Evolutionary conservation across 306 rosid genomes (phyloP).

Genomic region (Inga laurina): DNA sequence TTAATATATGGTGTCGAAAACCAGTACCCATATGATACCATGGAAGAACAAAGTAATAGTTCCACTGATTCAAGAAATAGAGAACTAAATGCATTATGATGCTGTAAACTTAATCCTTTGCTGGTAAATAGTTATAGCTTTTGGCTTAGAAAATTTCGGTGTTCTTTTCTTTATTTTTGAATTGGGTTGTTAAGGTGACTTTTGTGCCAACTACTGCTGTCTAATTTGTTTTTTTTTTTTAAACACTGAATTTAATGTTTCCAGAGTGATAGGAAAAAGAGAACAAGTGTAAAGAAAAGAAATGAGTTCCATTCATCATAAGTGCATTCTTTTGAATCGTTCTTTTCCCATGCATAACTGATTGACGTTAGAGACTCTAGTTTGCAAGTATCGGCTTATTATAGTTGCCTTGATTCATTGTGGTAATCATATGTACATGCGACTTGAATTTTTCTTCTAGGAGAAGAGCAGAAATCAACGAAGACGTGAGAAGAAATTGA

Average conservation of each 20-base stretch:
- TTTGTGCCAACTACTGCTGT: background rate
- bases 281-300: background rate
- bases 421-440: background rate
- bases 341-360: background rate
- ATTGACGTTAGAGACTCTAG: background rate
- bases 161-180: background rate
- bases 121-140: background rate
- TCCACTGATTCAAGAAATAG: background rate
- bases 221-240: background rate
- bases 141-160: conserved; percentile 3
- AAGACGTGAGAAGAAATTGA: conserved; percentile 69
- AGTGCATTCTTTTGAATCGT: background rate
- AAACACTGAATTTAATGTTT: no score
- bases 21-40: background rate
- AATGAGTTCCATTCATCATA: background rate
- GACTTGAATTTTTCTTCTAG: conserved; percentile 14
- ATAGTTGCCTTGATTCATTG: background rate
- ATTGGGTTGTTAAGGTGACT: background rate
- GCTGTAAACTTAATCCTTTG: background rate
- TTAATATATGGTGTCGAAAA: background rate
- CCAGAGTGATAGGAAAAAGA: background rate
- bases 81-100: background rate
- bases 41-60: conserved; percentile 2
- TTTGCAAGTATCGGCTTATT: conserved; percentile 1
- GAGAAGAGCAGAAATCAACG: conserved; percentile 50